Conservation (phyloP, 192 early-diverging fungal species). For the Coemansia sp. region DNA sequence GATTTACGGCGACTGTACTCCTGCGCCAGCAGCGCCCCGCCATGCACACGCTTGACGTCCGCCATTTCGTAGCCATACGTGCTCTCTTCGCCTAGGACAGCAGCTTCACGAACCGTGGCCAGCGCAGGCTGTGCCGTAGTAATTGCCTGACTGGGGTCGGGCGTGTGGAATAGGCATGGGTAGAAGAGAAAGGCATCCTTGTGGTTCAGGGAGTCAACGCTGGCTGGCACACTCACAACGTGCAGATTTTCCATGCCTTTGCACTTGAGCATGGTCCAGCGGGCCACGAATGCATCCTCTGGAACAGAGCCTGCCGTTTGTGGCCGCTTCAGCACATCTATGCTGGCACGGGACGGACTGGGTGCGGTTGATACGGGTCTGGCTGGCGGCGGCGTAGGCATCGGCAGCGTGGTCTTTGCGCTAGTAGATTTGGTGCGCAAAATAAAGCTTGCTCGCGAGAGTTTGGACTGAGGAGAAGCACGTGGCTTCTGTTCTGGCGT, state of each 20-base stretch:
- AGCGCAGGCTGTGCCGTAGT: background rate
- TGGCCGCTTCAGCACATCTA: background rate
- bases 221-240: slow-evolving; percentile 33
- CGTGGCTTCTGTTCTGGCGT: background rate
- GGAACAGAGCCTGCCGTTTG: background rate
- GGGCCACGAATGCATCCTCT: slow-evolving; percentile 11
- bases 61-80: background rate
- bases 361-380: background rate
- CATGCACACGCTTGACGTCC: background rate
- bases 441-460: slow-evolving; percentile 8
- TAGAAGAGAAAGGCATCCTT: slow-evolving; percentile 49
- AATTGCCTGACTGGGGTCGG: background rate
- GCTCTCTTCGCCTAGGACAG: background rate
- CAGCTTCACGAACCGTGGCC: background rate
- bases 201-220: slow-evolving; percentile 42
- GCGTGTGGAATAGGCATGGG: slow-evolving; percentile 32
- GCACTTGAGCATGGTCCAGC: slow-evolving; percentile 48
- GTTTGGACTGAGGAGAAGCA: slow-evolving; percentile 3
- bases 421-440: slow-evolving; percentile 1
- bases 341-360: background rate
- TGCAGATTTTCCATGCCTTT: slow-evolving; percentile 47
- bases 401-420: background rate
- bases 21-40: slow-evolving; percentile 18
- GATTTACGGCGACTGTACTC: slow-evolving; percentile 40
- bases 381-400: background rate